Conservation (phyloP, 129 eudicot genomes). For the Helichrysum umbraculigerum region DNA sequence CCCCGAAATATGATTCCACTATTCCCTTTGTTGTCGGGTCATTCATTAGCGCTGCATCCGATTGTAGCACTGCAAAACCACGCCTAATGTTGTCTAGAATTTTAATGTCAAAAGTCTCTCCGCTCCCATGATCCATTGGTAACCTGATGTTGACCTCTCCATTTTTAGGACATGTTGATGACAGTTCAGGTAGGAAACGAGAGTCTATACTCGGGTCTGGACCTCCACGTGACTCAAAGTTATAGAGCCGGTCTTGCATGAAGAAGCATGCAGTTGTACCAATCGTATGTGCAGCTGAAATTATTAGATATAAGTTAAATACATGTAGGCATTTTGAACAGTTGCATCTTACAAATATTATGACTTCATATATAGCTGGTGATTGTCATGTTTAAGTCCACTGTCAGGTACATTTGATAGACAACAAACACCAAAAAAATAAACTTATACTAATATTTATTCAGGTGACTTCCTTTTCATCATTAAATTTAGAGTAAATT, state of each 20-base stretch:
- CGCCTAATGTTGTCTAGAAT: constrained; percentile 49
- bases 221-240: constrained; percentile 39
- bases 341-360: neutral
- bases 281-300: constrained; percentile 79
- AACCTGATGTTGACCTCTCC: constrained; percentile 41
- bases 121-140: constrained; percentile 60
- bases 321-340: neutral
- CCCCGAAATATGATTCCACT: constrained; percentile 54
- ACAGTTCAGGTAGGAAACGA: constrained; percentile 47
- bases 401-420: no score
- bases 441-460: no score
- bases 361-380: neutral
- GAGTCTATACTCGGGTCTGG: constrained; percentile 70
- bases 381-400: neutral
- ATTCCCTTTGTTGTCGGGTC: constrained; percentile 50
- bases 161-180: constrained; percentile 45
- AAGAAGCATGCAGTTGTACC: constrained; percentile 83
- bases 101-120: constrained; percentile 45
- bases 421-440: no score
- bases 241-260: constrained; percentile 62
- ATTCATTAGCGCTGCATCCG: constrained; percentile 58
- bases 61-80: constrained; percentile 66
- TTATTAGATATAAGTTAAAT: neutral
- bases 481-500: no score
- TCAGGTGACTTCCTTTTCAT: no score